A percentile compares a stretch with the other conserved stretches of the same genome.
These are phyloP conservation scores for Anaeramoeba ignava DNA, from an alignment of 78 protist species.

Conservation along the genomic window DNA sequence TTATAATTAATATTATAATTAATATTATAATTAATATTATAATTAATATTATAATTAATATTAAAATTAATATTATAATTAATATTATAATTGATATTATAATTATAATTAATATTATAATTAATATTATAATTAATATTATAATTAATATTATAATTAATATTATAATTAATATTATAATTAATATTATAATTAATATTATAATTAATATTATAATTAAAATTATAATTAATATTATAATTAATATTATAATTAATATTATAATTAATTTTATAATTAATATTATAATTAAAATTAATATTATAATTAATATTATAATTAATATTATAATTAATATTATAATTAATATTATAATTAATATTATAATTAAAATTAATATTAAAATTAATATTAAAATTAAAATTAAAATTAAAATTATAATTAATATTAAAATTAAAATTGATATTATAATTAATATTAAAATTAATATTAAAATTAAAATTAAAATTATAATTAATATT, in stretches of 20 bases:
- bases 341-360: not conserved
- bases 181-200: not conserved
- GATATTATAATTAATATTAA: too few species aligned
- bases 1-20: too few species aligned
- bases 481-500: not conserved
- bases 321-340: not conserved
- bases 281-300: not conserved
- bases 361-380: not conserved
- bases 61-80: not conserved
- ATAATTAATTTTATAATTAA: not conserved
- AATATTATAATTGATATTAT: not conserved
- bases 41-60: not conserved
- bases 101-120: not conserved
- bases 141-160: not conserved
- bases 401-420: not conserved
- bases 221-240: not conserved
- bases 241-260: not conserved
- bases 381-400: not conserved
- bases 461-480: not conserved
- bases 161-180: not conserved
- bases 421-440: too few species aligned
- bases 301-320: not conserved
- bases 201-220: not conserved
- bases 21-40: not conserved
- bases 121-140: not conserved